A percentile compares a stretch with the other conserved stretches of the same genome.
These are phyloP conservation scores for Sporothrix luriei DNA, from an alignment of 2,329 filamentous ascomycete genomes.

Conservation along the genomic window DNA sequence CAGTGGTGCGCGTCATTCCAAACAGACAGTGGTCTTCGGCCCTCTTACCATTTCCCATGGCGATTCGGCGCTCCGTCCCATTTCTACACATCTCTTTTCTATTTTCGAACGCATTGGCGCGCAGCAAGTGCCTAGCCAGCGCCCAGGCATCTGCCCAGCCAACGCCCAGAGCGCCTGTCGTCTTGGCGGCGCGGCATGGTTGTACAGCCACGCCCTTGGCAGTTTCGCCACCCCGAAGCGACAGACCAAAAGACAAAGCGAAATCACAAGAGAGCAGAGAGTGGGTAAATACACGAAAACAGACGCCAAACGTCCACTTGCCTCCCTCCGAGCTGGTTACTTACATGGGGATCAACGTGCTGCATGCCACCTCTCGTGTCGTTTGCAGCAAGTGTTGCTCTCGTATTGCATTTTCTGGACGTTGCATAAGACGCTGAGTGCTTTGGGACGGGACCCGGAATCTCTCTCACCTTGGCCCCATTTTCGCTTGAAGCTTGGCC, in stretches of 20 bases:
- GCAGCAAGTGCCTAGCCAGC: constrained; percentile 9
- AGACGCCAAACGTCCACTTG: not conserved
- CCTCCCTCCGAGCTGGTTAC: not conserved
- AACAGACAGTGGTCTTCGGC: not conserved
- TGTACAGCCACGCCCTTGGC: constrained; percentile 25
- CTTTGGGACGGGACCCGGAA: not conserved
- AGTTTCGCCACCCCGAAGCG: constrained; percentile 6
- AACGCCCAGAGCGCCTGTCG: constrained; percentile 24
- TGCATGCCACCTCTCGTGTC: not conserved
- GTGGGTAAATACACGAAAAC: constrained; percentile 8
- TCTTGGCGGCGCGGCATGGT: constrained; percentile 19
- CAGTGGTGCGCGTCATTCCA: constrained; percentile 17
- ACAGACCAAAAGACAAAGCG: not conserved
- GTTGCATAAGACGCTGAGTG: not conserved
- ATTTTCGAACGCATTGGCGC: constrained; percentile 23
- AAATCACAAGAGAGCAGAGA: not conserved
- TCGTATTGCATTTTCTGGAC: not conserved
- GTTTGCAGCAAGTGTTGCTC: not conserved
- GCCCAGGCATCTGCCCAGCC: constrained; percentile 8
- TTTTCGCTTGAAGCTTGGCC: not conserved
- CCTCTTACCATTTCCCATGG: not conserved
- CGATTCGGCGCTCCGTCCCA: not conserved
- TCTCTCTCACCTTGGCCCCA: constrained; percentile 4
- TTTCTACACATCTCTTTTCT: not conserved
- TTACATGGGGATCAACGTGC: not conserved